Evolutionary conservation across 2,329 filamentous ascomycete genomes (phyloP).

Genomic region (Tolypocladium pustulatum): DNA sequence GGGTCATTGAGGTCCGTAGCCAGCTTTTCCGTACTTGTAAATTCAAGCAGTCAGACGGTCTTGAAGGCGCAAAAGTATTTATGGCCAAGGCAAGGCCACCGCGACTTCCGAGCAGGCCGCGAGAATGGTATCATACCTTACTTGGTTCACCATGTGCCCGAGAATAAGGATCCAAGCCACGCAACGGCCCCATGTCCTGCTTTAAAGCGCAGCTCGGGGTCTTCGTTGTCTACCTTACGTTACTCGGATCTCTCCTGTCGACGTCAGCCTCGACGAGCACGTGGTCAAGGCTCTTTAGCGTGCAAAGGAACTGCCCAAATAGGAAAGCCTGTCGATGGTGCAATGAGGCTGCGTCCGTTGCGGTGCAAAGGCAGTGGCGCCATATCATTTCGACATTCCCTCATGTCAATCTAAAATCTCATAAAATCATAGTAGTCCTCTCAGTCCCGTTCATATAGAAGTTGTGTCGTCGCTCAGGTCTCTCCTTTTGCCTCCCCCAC

Average conservation of each 20-base stretch:
- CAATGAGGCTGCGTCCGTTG: neutral
- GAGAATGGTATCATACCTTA: no score
- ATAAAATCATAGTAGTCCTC: conserved; percentile 1
- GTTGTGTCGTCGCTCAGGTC: neutral
- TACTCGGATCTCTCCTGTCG: neutral
- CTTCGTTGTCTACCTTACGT: neutral
- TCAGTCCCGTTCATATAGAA: neutral
- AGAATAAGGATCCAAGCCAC: no score
- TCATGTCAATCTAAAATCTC: conserved; percentile 13
- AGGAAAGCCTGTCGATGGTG: neutral
- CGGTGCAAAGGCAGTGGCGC: neutral
- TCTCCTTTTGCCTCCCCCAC: neutral
- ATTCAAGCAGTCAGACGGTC: no score
- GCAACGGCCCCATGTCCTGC: no score
- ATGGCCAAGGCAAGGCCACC: no score
- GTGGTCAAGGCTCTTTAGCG: neutral
- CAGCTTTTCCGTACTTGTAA: no score
- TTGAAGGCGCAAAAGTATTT: no score
- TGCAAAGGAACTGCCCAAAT: neutral
- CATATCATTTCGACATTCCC: conserved; percentile 5
- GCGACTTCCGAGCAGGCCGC: no score
- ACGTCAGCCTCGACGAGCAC: no score
- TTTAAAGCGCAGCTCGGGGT: neutral
- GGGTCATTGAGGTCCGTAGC: no score
- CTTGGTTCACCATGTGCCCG: no score